phyloP scores from a whole-genome alignment of 768 basidiomycete species.

The Xerocomus brunneocitrinus region DNA sequence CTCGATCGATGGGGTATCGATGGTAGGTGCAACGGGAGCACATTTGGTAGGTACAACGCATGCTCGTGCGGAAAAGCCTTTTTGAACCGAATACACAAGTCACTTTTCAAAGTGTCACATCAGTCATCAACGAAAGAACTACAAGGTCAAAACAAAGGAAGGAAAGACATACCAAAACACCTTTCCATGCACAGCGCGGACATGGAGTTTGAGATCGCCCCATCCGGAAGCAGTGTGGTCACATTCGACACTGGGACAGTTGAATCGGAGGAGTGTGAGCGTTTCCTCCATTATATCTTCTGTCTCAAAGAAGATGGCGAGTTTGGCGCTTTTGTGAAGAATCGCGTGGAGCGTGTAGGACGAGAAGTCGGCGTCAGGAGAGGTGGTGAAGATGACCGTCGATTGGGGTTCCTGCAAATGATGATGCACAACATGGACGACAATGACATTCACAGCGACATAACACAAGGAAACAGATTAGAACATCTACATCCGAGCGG shows the following conservation, averaged over 20 bases:
- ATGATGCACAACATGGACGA: background rate
- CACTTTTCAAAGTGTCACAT: conserved; percentile 40
- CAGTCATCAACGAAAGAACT: background rate
- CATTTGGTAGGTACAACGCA: conserved; percentile 63
- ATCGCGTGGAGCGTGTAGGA: conserved; percentile 53
- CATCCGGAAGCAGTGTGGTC: conserved; percentile 82
- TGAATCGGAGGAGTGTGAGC: conserved; percentile 85
- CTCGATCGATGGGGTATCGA: conserved; percentile 48
- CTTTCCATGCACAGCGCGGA: conserved; percentile 66
- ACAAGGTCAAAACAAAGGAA: background rate
- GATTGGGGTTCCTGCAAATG: conserved; percentile 60
- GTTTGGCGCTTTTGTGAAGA: conserved; percentile 63
- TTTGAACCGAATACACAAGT: conserved; percentile 83
- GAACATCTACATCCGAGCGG: background rate
- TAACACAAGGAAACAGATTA: background rate
- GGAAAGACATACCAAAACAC: conserved; percentile 64
- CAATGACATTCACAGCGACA: background rate
- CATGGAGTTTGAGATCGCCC: conserved; percentile 85
- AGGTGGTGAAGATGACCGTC: conserved; percentile 67
- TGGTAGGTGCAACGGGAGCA: conserved; percentile 72
- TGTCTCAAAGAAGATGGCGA: conserved; percentile 83
- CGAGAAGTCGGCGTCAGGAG: conserved; percentile 55
- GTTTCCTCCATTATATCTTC: conserved; percentile 95
- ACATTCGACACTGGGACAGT: conserved; percentile 84
- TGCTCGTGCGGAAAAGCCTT: conserved; percentile 98